Percentiles rank a stretch among this genome's conserved stretches.
These are phyloP conservation scores for Phaeotremella fagi DNA, from an alignment of 768 basidiomycete species.

Conservation along the genomic window DNA sequence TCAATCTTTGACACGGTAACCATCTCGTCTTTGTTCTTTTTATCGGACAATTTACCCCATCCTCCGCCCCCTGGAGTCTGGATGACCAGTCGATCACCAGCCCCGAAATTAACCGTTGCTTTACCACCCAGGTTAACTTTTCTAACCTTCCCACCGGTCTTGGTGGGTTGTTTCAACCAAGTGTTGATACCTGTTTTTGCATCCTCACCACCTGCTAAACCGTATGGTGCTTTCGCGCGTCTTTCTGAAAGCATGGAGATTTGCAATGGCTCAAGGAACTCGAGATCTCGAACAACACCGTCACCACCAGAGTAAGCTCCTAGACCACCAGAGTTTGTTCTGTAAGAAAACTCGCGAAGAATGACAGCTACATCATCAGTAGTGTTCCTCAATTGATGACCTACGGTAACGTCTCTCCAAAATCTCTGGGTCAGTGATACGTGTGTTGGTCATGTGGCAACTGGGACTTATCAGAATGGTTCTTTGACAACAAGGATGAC, in stretches of 20 bases:
- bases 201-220: conserved; percentile 51
- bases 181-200: conserved; percentile 2
- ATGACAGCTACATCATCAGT: conserved; percentile 56
- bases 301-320: conserved; percentile 27
- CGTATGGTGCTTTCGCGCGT: conserved; percentile 26
- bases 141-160: not conserved
- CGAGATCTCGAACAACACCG: conserved; percentile 37
- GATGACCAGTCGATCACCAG: conserved; percentile 22
- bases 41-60: conserved; percentile 19
- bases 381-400: not conserved
- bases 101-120: conserved; percentile 17
- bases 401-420: conserved; percentile 79
- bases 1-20: conserved; percentile 15
- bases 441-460: conserved; percentile 76
- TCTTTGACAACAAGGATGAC: not conserved
- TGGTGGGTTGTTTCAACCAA: conserved; percentile 7
- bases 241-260: conserved; percentile 24
- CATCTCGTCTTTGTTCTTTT: conserved; percentile 16
- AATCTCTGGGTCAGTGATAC: conserved; percentile 70
- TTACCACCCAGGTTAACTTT: conserved; percentile 34
- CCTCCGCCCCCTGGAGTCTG: conserved; percentile 26
- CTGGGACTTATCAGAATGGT: not conserved
- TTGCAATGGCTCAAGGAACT: conserved; percentile 30
- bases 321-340: conserved; percentile 26
- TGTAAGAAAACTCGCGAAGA: conserved; percentile 62